Evolutionary conservation across 495 filamentous ascomycete species (phyloP).

Genomic region (Xylaria castorea): DNA sequence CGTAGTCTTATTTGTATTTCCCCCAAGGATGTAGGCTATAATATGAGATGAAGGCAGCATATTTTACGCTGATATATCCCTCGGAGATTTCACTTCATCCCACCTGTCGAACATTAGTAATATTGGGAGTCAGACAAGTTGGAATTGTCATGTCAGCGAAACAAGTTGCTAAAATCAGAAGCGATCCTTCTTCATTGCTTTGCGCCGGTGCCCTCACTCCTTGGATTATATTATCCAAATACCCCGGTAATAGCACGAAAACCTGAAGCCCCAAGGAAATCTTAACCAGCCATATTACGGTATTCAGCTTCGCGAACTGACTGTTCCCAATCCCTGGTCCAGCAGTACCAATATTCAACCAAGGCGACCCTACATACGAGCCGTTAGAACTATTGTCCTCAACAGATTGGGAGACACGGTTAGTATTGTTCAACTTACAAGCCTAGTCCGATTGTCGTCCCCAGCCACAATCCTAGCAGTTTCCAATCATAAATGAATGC

Average conservation of each 20-base stretch:
- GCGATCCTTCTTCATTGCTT: slow-evolving; percentile 10
- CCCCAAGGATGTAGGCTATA: not conserved
- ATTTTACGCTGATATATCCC: not conserved
- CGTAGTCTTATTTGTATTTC: not conserved
- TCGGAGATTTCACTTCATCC: not conserved
- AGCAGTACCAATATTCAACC: slow-evolving; percentile 72
- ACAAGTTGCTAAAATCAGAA: slow-evolving; percentile 6
- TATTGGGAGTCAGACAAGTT: not conserved
- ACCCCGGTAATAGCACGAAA: not conserved
- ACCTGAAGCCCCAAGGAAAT: not conserved
- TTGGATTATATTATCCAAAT: not conserved
- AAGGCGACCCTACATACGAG: slow-evolving; percentile 57
- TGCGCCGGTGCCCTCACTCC: not conserved
- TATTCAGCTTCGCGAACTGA: slow-evolving; percentile 74
- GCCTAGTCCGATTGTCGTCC: slow-evolving; percentile 72
- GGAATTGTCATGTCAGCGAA: not conserved
- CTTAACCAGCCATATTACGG: slow-evolving; percentile 67
- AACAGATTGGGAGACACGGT: not conserved
- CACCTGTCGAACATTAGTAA: not conserved
- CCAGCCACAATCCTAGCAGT: slow-evolving; percentile 79
- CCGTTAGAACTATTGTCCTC: slow-evolving; percentile 22
- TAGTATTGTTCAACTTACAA: slow-evolving; percentile 51
- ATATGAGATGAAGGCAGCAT: not conserved
- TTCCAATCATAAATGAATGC: slow-evolving; percentile 77
- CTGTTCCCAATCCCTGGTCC: slow-evolving; percentile 70